Conservation (phyloP, 495 filamentous ascomycete species). For the Podospora comata region DNA sequence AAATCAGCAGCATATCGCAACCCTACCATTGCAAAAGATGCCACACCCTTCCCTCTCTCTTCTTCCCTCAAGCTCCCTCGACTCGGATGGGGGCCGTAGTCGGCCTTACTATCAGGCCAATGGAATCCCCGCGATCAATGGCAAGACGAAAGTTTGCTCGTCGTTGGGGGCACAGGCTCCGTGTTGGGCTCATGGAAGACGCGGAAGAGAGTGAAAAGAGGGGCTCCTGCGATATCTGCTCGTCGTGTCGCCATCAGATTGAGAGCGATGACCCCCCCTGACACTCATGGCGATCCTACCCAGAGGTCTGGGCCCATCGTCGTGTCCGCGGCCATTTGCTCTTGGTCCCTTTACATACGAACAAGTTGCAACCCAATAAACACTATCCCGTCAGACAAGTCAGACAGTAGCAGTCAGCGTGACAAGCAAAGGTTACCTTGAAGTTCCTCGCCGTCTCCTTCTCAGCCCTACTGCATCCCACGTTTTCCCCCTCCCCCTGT, state of each 20-base stretch:
- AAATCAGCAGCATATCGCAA: constrained; percentile 7
- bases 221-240: background rate
- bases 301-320: background rate
- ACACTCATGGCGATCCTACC: constrained; percentile 1
- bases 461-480: constrained; percentile 16
- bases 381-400: background rate
- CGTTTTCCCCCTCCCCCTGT: background rate
- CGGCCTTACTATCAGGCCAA: background rate
- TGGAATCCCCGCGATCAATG: background rate
- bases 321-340: background rate
- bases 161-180: background rate
- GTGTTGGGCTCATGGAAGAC: background rate
- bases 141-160: background rate
- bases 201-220: background rate
- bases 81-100: background rate
- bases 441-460: background rate
- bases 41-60: background rate
- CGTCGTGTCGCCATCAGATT: background rate
- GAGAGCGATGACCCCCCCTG: background rate
- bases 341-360: background rate
- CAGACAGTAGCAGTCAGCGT: constrained; percentile 2
- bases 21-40: background rate
- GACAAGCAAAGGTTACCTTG: background rate
- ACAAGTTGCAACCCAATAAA: constrained; percentile 3
- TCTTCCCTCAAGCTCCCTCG: background rate